Evolutionary conservation across 2,329 filamentous ascomycete species (phyloP), one percentile per base, ranked within the genome.

Genomic region (Ophiostoma angusticollis): DNA sequence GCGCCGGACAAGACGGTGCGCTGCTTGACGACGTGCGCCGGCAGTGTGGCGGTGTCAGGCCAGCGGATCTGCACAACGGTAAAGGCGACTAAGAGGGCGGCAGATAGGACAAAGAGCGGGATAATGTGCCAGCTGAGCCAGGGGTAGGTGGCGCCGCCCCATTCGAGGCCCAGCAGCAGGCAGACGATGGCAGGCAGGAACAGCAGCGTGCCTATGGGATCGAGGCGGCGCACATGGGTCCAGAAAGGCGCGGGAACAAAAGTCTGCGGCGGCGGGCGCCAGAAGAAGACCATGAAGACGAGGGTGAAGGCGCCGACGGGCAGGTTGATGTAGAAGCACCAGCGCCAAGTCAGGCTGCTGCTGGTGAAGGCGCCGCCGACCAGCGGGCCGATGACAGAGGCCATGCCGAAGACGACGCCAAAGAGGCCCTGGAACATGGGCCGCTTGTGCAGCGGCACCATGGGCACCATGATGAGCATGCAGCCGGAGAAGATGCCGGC

Each of bases 311-410:
- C 67, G 16, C 70, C 71, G 37, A 74, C 61, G 7, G 71, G 71
- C 13, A 74, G 61, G 44, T 74, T 74, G 50, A 74, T 67, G 49
- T 68, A 74, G 48, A 74, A 74, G 49, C 71, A 74, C 71, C 71
- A 69, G 55, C 64, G 60, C 70, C 70, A 74, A 9, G 60, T 62
- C 11, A 60, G 57, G 6, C 52, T 53, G 24, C 62, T 57, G 2
- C 68, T 70, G 2, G 70, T 70, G 39, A 74, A 68, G 3, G 59
- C 70, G 21, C 70, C 70, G 5, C 70, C 70, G 6, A 74, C 54
- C 6, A 74, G 55, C 9, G 70, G 70, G 0, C 70, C 70, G 30
- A 65, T 53, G 14, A 73, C 65, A 1, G 68, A 70, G 3, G 69
- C 61, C 12, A 72, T 48, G n/a, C 69, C 70, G 45, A 73, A 73